Base-by-base conservation (phyloP, 257 asterid species). In the Solanum okadae region DNA sequence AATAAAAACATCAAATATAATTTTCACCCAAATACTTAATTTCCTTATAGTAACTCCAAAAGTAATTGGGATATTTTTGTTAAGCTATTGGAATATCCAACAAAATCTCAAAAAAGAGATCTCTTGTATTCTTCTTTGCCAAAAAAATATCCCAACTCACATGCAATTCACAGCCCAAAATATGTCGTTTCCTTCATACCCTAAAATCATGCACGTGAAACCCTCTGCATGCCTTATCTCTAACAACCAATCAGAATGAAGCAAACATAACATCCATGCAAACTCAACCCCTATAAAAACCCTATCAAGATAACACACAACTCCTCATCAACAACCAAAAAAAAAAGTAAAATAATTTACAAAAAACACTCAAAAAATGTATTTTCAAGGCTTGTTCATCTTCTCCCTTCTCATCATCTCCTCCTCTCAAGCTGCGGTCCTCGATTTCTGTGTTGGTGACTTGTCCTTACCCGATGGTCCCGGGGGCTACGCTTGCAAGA, bases 401-500 rank as follows among this genome's bases (percentile, higher is more conserved):
- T 82, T 82, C 42, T 86, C 92, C 86, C 34, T 91, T 75, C 86
- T 93, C 89, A 90, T 92, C 18, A 2, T 90, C 87, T 13, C 88
- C 86, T 11, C 88, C 25, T 83, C 88, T 89, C 27, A 93, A 49
- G 96, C 94, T 9, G 77, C 93, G 1, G 98, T 92, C 27, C 89
- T 87, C 10, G 98, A 96, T 92, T 96, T 94, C 90, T 95, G 98
- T 49, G 96, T 96, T 1, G 98, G 91, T 6, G 94, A 95, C 89
- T 35, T 91, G 10, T 76, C 56, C 14, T 93, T 87, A 88, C 97
- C 95, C 0, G 56, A 89, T 8, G 89, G 94, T 76, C 98, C 95
- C 4, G 37, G 95, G 1, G 98, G 98, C 37, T 94, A 90, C 93
- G 70, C 93, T 2, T 95, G 96, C 96, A 94, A 95, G 91, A 88